Conservation (phyloP, 176 grass and related monocot species). For the Neostapfia colusana region DNA sequence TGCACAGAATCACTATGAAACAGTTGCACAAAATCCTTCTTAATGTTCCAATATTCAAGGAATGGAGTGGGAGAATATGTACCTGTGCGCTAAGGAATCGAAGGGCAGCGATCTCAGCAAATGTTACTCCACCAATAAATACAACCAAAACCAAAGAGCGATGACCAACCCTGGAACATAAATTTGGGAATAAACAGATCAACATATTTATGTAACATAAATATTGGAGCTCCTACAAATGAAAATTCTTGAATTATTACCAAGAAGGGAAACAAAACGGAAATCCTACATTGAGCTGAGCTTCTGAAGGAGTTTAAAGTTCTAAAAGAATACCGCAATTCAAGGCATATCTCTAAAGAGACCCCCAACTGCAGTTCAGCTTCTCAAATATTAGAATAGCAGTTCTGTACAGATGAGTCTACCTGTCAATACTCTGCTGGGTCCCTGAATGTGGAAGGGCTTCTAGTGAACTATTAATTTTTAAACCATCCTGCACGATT, state of each 20-base stretch:
- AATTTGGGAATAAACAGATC: not conserved
- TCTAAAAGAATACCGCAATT: not conserved
- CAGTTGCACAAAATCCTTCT: not conserved
- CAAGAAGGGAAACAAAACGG: not conserved
- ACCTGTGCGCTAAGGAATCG: constrained; percentile 95
- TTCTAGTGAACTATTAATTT: constrained; percentile 43
- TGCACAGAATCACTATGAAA: not conserved
- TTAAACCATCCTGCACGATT: constrained; percentile 44
- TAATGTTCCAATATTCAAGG: constrained; percentile 8
- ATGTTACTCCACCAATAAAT: constrained; percentile 88
- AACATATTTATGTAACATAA: not conserved
- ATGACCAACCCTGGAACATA: constrained; percentile 58
- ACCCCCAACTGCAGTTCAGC: not conserved
- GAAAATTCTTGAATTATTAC: not conserved
- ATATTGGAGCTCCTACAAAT: not conserved
- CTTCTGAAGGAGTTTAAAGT: not conserved
- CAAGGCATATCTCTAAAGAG: not conserved
- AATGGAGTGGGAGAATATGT: constrained; percentile 1
- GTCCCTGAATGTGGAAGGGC: constrained; percentile 32
- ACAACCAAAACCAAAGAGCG: constrained; percentile 80
- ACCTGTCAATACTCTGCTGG: constrained; percentile 75
- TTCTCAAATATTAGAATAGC: not conserved
- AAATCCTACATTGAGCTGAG: not conserved
- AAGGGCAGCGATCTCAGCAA: constrained; percentile 89
- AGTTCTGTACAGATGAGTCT: constrained; percentile 17